These are phyloP conservation scores for Candida rishiriensis DNA, from an alignment of 805 yeast species.

Conservation along the genomic window DNA sequence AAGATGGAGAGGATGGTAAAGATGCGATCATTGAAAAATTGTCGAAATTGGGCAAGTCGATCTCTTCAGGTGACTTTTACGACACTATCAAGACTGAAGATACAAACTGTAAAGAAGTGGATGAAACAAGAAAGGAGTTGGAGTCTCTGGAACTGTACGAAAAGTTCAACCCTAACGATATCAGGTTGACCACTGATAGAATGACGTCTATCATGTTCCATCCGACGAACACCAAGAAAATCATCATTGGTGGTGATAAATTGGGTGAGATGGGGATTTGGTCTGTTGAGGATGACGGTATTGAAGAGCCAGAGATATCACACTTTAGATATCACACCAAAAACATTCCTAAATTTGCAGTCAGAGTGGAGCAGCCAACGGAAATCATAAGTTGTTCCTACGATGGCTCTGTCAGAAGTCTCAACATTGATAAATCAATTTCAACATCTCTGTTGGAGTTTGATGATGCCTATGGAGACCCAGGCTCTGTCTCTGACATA, in stretches of 20 bases:
- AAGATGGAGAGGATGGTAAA: slow-evolving; percentile 28
- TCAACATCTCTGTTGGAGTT: slow-evolving; percentile 59
- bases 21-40: slow-evolving; percentile 29
- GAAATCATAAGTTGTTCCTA: slow-evolving; percentile 70
- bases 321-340: slow-evolving; percentile 73
- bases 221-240: slow-evolving; percentile 57
- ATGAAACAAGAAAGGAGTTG: slow-evolving; percentile 50
- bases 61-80: slow-evolving; percentile 70
- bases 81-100: slow-evolving; percentile 39
- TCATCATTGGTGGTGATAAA: slow-evolving; percentile 85
- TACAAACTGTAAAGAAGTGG: slow-evolving; percentile 39
- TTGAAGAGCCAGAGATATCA: slow-evolving; percentile 48
- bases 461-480: slow-evolving; percentile 48
- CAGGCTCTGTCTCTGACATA: slow-evolving; percentile 73
- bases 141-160: slow-evolving; percentile 47
- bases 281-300: slow-evolving; percentile 54
- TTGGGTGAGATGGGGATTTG: slow-evolving; percentile 85
- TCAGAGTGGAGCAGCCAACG: slow-evolving; percentile 47
- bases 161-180: slow-evolving; percentile 60
- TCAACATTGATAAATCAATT: slow-evolving; percentile 60
- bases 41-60: slow-evolving; percentile 40
- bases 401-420: slow-evolving; percentile 77
- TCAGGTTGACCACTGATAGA: slow-evolving; percentile 67
- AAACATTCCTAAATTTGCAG: slow-evolving; percentile 50
- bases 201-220: slow-evolving; percentile 74